Evolutionary conservation across 2,329 filamentous ascomycete species (phyloP), one percentile per base, ranked within the genome.

Genomic region (Trichoderma sp.): DNA sequence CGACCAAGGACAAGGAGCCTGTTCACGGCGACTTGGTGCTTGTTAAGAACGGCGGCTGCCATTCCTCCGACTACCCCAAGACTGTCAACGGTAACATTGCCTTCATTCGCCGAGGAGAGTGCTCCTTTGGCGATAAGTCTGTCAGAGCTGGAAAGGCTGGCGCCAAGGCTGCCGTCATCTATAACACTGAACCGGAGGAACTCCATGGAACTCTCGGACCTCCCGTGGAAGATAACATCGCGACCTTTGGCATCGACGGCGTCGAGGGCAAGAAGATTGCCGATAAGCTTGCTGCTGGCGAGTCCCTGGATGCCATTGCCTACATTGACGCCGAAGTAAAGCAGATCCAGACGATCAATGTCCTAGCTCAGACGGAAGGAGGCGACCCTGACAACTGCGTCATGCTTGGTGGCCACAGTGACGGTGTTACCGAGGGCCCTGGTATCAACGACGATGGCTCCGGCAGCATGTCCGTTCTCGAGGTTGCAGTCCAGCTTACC

Each of bases 401-500:
- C 54, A 87, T 89, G 85, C 81, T 90, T 0, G 88, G 88, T 19
- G 88, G 83, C 2, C 88, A 90, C 79, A 87, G 84, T 37, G 88
- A 90, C 75, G 86, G 84, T 70, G 88, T 90, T 17, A 74, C 80
- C 0, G 88, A 86, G 61, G 88, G 89, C 1, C 87, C 88, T 0
- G 91, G 91, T 22, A 92, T 93, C 82, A 93, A 93, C 76, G 91
- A 93, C 72, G 90, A 93, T 73, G 91, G 91, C 56, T 89, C 88
- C 3, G 91, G 91, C 66, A 87, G 84, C 37, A 73, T 88, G 65
- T 84, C 86, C 0, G 79, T 90, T 5, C 83, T 90, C 45, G 88
- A 90, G 74, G 80, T 90, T 9, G 88, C 88, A 1, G 84, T 82
- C 2, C 86, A 88, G 71, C 79, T 90, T 67, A 78, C 83, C 68